Evolutionary conservation across 23 red algal genomes (phyloP).

Genomic region (Chondrus crispus): DNA sequence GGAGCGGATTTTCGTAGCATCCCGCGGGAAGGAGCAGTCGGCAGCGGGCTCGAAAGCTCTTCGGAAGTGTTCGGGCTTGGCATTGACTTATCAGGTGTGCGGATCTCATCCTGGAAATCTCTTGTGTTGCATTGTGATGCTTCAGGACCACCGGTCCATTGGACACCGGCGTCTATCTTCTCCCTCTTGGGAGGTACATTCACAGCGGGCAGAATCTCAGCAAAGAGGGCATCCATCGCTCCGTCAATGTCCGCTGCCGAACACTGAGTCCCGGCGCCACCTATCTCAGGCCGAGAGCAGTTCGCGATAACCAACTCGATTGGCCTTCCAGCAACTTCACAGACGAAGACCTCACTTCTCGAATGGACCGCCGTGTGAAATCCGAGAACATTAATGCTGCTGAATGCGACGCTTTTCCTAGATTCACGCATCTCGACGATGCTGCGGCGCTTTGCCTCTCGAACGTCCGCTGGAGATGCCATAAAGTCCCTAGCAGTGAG

Average conservation of each 20-base stretch:
- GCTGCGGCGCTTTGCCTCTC: background rate
- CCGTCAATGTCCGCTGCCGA: constrained; percentile 35
- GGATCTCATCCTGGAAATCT: background rate
- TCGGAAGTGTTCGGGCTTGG: background rate
- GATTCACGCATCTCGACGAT: background rate
- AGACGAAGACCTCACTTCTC: constrained; percentile 4
- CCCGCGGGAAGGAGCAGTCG: too few relatives aligned
- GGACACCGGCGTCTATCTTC: background rate
- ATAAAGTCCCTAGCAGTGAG: background rate
- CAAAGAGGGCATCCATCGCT: constrained; percentile 52
- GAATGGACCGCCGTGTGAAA: background rate
- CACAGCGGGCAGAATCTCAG: background rate
- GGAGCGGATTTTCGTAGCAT: too few relatives aligned
- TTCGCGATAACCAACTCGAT: constrained; percentile 29
- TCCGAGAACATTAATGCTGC: background rate
- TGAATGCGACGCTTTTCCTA: background rate
- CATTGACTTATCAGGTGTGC: background rate
- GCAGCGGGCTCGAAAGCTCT: background rate
- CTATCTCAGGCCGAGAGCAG: background rate
- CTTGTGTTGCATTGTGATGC: background rate
- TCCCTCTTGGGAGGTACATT: background rate
- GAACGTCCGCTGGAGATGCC: background rate
- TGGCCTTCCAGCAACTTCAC: background rate
- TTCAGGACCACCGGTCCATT: background rate
- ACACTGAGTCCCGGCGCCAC: constrained; percentile 17